These are phyloP conservation scores for Lactuca sativa DNA, from an alignment of 129 eudicot genomes.

Conservation along the genomic window DNA sequence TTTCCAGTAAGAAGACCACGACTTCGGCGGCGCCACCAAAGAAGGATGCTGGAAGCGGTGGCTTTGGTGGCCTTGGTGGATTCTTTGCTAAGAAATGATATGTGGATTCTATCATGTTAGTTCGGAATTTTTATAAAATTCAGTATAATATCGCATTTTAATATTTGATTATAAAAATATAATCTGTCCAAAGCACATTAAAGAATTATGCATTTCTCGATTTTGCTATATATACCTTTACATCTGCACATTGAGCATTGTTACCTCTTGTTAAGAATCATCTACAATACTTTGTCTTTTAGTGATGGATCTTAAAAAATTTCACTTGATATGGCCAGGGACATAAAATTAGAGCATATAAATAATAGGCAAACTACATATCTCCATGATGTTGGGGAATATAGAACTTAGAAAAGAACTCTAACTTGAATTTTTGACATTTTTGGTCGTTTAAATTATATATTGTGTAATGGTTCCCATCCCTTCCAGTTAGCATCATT, in stretches of 20 bases:
- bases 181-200: constrained; percentile 33
- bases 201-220: constrained; percentile 30
- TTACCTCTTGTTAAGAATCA: background rate
- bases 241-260: background rate
- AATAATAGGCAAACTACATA: background rate
- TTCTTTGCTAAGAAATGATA: constrained; percentile 47
- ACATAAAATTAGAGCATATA: too few species aligned
- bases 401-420: too few species aligned
- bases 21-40: constrained; percentile 27
- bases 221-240: constrained; percentile 10
- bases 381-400: too few species aligned
- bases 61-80: constrained; percentile 42
- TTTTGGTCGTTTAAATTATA: too few species aligned
- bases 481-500: too few species aligned
- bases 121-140: constrained; percentile 24
- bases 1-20: constrained; percentile 22
- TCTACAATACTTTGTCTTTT: too few species aligned
- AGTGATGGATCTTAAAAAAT: background rate
- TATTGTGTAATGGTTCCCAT: too few species aligned
- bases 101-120: constrained; percentile 20
- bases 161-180: constrained; percentile 25
- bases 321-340: too few species aligned
- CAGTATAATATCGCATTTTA: constrained; percentile 30
- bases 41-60: constrained; percentile 30
- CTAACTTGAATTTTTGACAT: too few species aligned